phyloP scores from a whole-genome alignment of 106 monocot genomes.

The Xerophyta viscosa region DNA sequence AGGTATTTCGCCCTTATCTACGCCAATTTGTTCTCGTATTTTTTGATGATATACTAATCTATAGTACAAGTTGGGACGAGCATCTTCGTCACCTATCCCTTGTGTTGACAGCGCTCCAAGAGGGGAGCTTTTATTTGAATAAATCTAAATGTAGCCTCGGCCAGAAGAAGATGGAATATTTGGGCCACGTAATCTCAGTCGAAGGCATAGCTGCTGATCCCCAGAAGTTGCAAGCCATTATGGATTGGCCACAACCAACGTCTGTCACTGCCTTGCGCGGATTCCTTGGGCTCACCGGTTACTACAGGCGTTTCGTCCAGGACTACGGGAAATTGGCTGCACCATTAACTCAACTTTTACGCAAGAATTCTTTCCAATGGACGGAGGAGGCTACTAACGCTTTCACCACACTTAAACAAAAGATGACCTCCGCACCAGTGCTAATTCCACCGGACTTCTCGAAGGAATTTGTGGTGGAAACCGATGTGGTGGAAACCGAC shows the following conservation, averaged over 20 bases:
- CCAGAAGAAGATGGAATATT: too few species aligned
- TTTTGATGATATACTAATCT: constrained; percentile 1
- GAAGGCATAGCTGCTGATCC: too few species aligned
- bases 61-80: background rate
- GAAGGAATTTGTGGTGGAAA: background rate
- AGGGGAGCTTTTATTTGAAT: too few species aligned
- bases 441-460: background rate
- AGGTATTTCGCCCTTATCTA: too few species aligned
- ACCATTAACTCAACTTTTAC: background rate
- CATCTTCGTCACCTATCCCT: too few species aligned
- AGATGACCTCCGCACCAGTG: constrained; percentile 1
- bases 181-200: too few species aligned
- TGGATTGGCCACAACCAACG: constrained; percentile 2
- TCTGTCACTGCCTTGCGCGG: background rate
- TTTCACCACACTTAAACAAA: too few species aligned
- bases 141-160: too few species aligned
- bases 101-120: too few species aligned
- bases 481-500: too few species aligned
- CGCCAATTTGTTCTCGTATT: background rate
- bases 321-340: background rate
- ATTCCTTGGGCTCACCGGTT: background rate
- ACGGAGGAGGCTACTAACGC: too few species aligned
- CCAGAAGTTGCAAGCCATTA: too few species aligned
- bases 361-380: background rate
- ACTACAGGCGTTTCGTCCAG: background rate